Percentiles rank a stretch among this genome's conserved stretches.
Evolutionary conservation across 1,139 yeast species (phyloP).

Genomic region (Blastobotrys apis): DNA sequence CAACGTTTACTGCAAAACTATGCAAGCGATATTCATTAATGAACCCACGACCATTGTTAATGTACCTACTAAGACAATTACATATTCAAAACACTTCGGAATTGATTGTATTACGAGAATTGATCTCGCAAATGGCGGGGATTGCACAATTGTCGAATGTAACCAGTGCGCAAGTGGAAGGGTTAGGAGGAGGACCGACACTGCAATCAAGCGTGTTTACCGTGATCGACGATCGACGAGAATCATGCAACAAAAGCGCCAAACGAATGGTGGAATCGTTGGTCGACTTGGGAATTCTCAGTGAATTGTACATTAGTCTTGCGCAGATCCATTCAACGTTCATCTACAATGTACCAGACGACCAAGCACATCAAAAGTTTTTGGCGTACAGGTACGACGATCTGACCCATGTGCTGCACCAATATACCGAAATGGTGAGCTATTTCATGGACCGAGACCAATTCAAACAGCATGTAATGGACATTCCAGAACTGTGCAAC

Average conservation of each 20-base stretch:
- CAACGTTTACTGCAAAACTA: slow-evolving; percentile 38
- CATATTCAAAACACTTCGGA: slow-evolving; percentile 60
- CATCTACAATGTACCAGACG: slow-evolving; percentile 40
- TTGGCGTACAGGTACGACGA: slow-evolving; percentile 72
- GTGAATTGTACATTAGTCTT: slow-evolving; percentile 64
- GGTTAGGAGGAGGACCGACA: slow-evolving; percentile 61
- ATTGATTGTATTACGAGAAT: slow-evolving; percentile 64
- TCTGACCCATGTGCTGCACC: slow-evolving; percentile 57
- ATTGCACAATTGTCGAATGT: slow-evolving; percentile 63
- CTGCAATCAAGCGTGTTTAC: slow-evolving; percentile 54
- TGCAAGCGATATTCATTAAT: slow-evolving; percentile 34
- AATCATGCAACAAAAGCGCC: slow-evolving; percentile 44
- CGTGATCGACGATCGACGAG: slow-evolving; percentile 55
- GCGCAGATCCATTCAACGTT: slow-evolving; percentile 43
- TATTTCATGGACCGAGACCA: slow-evolving; percentile 43
- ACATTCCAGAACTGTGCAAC: slow-evolving; percentile 45
- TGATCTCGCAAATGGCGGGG: slow-evolving; percentile 77
- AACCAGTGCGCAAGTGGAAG: slow-evolving; percentile 59
- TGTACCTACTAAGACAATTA: slow-evolving; percentile 60
- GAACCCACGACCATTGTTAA: slow-evolving; percentile 44
- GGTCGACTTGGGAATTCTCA: slow-evolving; percentile 43
- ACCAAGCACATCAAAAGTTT: slow-evolving; percentile 60
- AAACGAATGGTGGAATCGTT: slow-evolving; percentile 49
- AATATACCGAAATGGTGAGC: slow-evolving; percentile 56
- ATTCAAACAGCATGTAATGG: slow-evolving; percentile 41